Evolutionary conservation across 495 filamentous ascomycete species (phyloP).

Genomic region (Annulohypoxylon maeteangense): DNA sequence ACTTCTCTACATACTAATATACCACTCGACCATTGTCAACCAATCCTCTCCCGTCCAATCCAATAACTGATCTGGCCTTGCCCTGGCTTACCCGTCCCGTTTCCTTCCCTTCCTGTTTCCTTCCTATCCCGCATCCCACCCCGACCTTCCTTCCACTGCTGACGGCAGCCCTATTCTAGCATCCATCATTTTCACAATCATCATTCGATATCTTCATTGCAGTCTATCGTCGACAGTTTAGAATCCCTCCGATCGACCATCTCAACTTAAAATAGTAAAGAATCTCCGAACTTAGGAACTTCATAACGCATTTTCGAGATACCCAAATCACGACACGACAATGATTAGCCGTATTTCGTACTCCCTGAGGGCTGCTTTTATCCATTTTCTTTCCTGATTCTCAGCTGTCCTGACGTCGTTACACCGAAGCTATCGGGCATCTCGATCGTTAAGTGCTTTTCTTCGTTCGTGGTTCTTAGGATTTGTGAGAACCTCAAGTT

Average conservation of each 20-base stretch:
- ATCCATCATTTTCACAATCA: constrained; percentile 29
- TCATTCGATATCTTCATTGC: constrained; percentile 28
- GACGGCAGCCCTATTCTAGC: constrained; percentile 45
- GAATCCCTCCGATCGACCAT: constrained; percentile 18
- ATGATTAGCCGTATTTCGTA: constrained; percentile 62
- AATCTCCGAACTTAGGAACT: constrained; percentile 25
- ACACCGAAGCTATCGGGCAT: constrained; percentile 32
- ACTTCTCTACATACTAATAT: constrained; percentile 24
- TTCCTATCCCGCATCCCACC: constrained; percentile 33
- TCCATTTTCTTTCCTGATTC: constrained; percentile 62
- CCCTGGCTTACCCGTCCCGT: constrained; percentile 22
- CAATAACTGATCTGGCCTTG: constrained; percentile 17
- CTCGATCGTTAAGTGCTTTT: constrained; percentile 39
- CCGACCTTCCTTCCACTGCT: constrained; percentile 31
- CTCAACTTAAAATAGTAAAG: constrained; percentile 15
- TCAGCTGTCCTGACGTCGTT: constrained; percentile 36
- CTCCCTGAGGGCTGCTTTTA: constrained; percentile 58
- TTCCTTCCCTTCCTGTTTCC: constrained; percentile 19
- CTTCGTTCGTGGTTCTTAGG: constrained; percentile 27
- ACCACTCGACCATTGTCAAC: constrained; percentile 7
- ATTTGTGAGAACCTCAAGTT: constrained; percentile 36
- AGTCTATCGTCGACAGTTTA: constrained; percentile 17
- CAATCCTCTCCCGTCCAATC: constrained; percentile 29
- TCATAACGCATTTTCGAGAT: constrained; percentile 33
- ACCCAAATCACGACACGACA: constrained; percentile 52